Evolutionary conservation across 495 filamentous ascomycete genomes (phyloP), one percentile per base, ranked within the genome.

Genomic region (Aspergillus leporis): DNA sequence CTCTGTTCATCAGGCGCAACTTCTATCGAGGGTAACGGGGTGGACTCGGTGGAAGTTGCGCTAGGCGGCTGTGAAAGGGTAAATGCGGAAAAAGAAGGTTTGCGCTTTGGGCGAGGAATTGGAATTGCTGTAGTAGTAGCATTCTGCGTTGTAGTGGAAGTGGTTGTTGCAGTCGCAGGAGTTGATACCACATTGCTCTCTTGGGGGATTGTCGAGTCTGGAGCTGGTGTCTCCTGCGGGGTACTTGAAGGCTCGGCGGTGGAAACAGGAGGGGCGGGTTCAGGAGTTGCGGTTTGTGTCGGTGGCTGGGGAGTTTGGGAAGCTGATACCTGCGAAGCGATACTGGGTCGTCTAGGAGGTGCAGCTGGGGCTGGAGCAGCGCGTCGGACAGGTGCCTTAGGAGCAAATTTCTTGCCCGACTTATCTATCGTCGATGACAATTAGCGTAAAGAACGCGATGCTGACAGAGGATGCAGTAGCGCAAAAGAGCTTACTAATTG

Each of bases 351-450:
- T 45, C 76, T 62, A 21, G 76, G 69, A 22, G 72, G 67, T 36
- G 70, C 64, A 52, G 71, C 59, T 28, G 69, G 60, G 51, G 66
- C 70, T 51, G 73, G 66, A 45, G 69, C 70, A 58, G 74, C 68
- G 54, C 80, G 78, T 61, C 80, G 79, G 59, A 64, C 62, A 38
- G 78, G 77, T 57, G 78, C 78, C 68, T 82, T 82, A 16, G 80
- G 80, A 50, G 78, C 80, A 61, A 83, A 81, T 58, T 81, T 82
- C 65, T 80, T 82, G 66, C 78, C 76, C 58, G 79, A 81, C 69
- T 83, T 83, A 56, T 83, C 80, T 82, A 46, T 7, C 61, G 21
- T 48, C 46, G 40, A 31, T 22, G 34, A n/a, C 1, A 32, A 54
- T 65, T 34, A 58, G 51, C 19, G 8, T 8, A 21, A 36, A 40